A percentile compares a stretch with the other conserved stretches of the same genome.
Evolutionary conservation across 2,329 filamentous ascomycete genomes (phyloP).

Genomic region (Claviceps sp.): DNA sequence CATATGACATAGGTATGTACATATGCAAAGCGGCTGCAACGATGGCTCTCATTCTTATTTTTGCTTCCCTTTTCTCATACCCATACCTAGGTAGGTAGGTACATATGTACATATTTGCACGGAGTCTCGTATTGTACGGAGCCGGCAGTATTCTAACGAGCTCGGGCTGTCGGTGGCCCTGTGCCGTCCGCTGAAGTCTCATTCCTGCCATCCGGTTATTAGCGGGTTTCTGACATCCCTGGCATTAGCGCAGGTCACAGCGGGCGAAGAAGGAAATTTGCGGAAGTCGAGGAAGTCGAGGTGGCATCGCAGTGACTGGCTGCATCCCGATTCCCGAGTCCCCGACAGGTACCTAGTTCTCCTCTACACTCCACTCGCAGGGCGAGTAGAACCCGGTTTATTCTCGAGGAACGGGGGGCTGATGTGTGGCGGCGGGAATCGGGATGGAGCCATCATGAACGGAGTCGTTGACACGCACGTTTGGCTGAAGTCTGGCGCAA

Average conservation of each 20-base stretch:
- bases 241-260: background rate
- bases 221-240: background rate
- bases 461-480: constrained; percentile 8
- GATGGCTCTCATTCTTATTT: background rate
- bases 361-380: constrained; percentile 5
- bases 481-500: background rate
- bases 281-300: background rate
- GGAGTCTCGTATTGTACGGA: too few species aligned
- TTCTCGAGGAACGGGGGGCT: constrained; percentile 14
- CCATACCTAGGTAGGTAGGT: background rate
- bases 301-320: background rate
- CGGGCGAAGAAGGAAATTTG: too few species aligned
- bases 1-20: too few species aligned
- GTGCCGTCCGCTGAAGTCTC: background rate
- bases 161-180: background rate
- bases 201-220: background rate
- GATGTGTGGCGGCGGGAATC: too few species aligned
- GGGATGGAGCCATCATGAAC: background rate
- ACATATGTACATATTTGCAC: background rate
- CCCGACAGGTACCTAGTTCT: constrained; percentile 18
- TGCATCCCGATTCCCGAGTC: constrained; percentile 10
- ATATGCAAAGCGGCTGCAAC: background rate
- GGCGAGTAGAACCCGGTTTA: constrained; percentile 15
- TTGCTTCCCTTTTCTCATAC: background rate
- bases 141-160: background rate